Evolutionary conservation across 148 eudicot species (phyloP).

Genomic region (Heliosperma pusillum): DNA sequence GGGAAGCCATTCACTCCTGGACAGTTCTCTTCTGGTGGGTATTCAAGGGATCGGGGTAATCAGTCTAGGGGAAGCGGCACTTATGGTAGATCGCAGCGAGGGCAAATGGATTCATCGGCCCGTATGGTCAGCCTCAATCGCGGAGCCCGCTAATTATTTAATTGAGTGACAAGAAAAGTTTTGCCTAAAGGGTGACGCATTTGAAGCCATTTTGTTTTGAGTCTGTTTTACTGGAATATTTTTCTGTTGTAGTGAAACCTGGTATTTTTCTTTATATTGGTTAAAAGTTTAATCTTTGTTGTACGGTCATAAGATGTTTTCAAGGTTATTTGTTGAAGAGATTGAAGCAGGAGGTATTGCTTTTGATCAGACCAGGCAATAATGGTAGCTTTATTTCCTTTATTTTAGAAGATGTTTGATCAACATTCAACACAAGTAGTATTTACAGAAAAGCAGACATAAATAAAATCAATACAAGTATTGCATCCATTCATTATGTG

Average conservation of each 20-base stretch:
- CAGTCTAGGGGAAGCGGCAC: constrained; percentile 36
- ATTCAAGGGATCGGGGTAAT: constrained; percentile 41
- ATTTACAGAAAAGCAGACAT: too few species aligned
- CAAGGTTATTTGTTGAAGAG: neutral
- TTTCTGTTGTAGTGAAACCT: neutral
- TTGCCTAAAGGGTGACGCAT: constrained; percentile 9
- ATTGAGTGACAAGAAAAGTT: neutral
- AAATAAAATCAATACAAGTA: too few species aligned
- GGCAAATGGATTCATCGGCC: constrained; percentile 49
- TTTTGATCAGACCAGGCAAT: neutral
- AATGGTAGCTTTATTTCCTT: neutral
- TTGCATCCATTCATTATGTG: neutral
- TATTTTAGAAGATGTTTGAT: too few species aligned
- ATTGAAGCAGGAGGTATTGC: neutral
- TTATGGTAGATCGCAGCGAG: constrained; percentile 43
- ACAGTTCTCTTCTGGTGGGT: constrained; percentile 33
- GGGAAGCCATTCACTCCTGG: constrained; percentile 41
- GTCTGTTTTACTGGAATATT: neutral
- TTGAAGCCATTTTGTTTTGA: neutral
- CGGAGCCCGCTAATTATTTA: constrained; percentile 31
- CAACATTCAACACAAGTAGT: too few species aligned
- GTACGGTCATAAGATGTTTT: constrained; percentile 8
- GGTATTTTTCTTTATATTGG: neutral
- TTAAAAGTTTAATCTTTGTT: neutral
- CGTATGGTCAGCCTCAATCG: constrained; percentile 78